phyloP scores from a whole-genome alignment of 2,329 filamentous ascomycete genomes.

The Talaromyces islandicus region DNA sequence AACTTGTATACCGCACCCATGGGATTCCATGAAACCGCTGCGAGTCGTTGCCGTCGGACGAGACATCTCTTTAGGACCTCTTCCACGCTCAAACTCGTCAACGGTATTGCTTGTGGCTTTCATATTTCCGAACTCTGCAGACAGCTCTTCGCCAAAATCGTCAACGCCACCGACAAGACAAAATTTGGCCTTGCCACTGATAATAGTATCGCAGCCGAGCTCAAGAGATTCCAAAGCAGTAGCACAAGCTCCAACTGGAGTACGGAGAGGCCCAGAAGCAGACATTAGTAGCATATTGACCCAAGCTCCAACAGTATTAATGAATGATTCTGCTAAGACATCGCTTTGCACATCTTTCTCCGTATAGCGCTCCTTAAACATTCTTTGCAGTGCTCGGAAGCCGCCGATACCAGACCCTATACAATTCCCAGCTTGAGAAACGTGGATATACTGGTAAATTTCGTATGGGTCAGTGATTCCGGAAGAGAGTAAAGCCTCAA shows the following conservation, averaged over 20 bases:
- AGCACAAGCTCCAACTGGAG: slow-evolving; percentile 92
- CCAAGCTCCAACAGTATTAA: slow-evolving; percentile 98
- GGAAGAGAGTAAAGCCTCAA: slow-evolving; percentile 79
- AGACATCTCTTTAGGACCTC: slow-evolving; percentile 91
- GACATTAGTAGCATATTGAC: slow-evolving; percentile 98
- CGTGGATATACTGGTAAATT: slow-evolving; percentile 98
- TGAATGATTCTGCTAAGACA: slow-evolving; percentile 94
- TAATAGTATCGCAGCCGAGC: slow-evolving; percentile 95
- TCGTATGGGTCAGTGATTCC: slow-evolving; percentile 99
- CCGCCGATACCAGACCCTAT: slow-evolving; percentile 98
- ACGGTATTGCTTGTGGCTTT: slow-evolving; percentile 97
- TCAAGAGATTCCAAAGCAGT: slow-evolving; percentile 96
- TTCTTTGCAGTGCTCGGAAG: slow-evolving; percentile 80
- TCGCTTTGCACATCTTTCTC: slow-evolving; percentile 98
- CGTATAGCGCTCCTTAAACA: slow-evolving; percentile 96
- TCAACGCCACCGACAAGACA: slow-evolving; percentile 96
- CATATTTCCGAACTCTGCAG: slow-evolving; percentile 99
- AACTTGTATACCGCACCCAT: slow-evolving; percentile 65
- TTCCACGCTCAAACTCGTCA: slow-evolving; percentile 89
- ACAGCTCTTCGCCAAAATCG: slow-evolving; percentile 98
- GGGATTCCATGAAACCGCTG: slow-evolving; percentile 98
- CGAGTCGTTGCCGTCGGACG: slow-evolving; percentile 92
- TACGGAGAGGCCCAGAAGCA: slow-evolving; percentile 96
- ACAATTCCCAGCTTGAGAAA: slow-evolving; percentile 97
- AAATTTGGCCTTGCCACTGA: slow-evolving; percentile 85